Evolutionary conservation across 2,329 filamentous ascomycete species (phyloP).

Genomic region (Aspergillus fijiensis): DNA sequence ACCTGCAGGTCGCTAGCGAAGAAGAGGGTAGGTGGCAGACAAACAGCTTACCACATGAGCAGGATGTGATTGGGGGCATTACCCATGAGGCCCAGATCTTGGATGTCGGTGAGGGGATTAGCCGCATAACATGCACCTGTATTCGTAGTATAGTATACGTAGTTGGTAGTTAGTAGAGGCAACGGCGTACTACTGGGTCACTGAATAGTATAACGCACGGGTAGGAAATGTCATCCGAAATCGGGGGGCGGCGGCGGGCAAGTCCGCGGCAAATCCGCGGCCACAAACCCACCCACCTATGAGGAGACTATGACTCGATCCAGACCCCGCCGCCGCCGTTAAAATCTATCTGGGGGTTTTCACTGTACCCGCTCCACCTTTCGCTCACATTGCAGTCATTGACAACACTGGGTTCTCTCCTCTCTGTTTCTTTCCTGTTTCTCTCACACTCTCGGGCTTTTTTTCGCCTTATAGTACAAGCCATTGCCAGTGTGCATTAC

Average conservation of each 20-base stretch:
- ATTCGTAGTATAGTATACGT: too few relatives aligned
- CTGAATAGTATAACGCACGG: neutral
- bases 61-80: neutral
- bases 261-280: neutral
- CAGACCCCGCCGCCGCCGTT: neutral
- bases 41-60: neutral
- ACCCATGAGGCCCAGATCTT: neutral
- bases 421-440: neutral
- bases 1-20: neutral
- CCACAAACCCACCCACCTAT: neutral
- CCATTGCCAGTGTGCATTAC: neutral
- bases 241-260: slow-evolving; percentile 2
- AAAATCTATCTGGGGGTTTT: neutral
- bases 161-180: too few relatives aligned
- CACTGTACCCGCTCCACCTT: neutral
- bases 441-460: neutral
- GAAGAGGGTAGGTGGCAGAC: neutral
- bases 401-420: neutral
- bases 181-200: too few relatives aligned
- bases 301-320: neutral
- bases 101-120: neutral
- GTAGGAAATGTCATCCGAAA: neutral
- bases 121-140: too few relatives aligned
- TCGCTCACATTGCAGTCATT: neutral
- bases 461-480: neutral